Evolutionary conservation across 1,284 basidiomycete species (phyloP), one percentile per base, ranked within the genome.

Genomic region (Phellinidium pouzarii): DNA sequence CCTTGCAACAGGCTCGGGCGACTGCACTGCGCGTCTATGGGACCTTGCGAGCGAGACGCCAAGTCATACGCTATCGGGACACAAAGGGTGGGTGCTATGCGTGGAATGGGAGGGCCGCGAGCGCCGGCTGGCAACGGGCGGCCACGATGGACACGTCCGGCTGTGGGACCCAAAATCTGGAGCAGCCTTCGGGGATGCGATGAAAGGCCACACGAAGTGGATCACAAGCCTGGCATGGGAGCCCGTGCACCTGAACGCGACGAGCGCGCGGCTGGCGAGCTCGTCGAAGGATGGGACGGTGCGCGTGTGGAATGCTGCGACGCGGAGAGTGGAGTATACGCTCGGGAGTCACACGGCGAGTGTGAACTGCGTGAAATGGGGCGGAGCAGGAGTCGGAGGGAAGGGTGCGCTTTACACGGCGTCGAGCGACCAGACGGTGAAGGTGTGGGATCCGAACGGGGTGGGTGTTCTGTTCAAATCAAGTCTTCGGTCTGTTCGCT

Each of bases 61-160:
- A 0, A 90, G 91, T 47, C 88, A 92, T 66, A 88, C 86, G 7
- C 76, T 99, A 9, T 71, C 79, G 0, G 95, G 95, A 0, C 96
- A 99, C 66, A 82, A 84, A 57, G 94, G 93, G 0, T 98, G 94
- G 94, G 92, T 99, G 1, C 76, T 99, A 0, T 96, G 93, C 60
- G 90, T 94, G 2, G 96, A 97, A 65, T 99, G 95, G 95, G 94
- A 98, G 62, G 85, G 90, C 0, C 78, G 88, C 70, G 95, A 97
- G 65, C 77, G 92, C 52, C 84, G 86, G 59, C 71, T 98, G 14
- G 95, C 94, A 1, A 95, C 91, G 1, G 96, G 94, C 6, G 91
- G 91, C 0, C 83, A 94, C 64, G 88, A 95, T 68, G 90, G 92
- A 31, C 87, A 93, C 62, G 83, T 91, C 9, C 75, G 92, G 38